These are phyloP conservation scores for Curvularia spicifera DNA, from an alignment of 2,329 filamentous ascomycete species.

Conservation along the genomic window DNA sequence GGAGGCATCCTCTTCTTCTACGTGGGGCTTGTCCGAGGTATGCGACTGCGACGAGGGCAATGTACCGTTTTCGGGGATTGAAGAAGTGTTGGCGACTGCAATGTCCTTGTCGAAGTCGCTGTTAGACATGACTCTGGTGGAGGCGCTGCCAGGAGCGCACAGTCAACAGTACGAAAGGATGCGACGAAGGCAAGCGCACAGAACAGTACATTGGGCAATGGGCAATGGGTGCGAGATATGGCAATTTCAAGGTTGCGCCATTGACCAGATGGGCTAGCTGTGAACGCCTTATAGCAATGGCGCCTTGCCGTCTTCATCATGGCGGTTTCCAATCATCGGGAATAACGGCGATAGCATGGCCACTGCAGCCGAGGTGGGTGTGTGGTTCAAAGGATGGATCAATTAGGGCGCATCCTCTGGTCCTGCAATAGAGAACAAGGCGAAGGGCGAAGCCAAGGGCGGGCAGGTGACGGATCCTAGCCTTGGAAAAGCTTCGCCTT, in stretches of 20 bases:
- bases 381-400: not conserved
- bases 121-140: constrained; percentile 16
- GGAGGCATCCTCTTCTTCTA: constrained; percentile 22
- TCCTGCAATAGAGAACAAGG: not conserved
- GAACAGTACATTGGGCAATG: not conserved
- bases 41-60: constrained; percentile 7
- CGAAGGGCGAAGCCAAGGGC: not conserved
- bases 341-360: constrained; percentile 11
- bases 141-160: constrained; percentile 4
- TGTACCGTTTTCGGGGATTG: not conserved
- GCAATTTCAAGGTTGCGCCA: constrained; percentile 2
- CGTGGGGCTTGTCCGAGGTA: constrained; percentile 11
- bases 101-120: constrained; percentile 19
- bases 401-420: not conserved
- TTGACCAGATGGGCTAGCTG: constrained; percentile 9
- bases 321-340: constrained; percentile 6
- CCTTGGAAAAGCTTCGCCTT: not conserved
- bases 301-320: constrained; percentile 8
- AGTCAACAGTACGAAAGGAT: constrained; percentile 4
- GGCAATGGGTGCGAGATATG: not conserved
- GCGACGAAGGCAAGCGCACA: not conserved
- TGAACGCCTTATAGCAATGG: constrained; percentile 6
- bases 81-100: constrained; percentile 6
- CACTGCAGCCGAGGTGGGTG: constrained; percentile 6
- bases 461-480: not conserved